Evolutionary conservation across 768 basidiomycete genomes (phyloP), one percentile per base, ranked within the genome.

Genomic region (Russula emetica): DNA sequence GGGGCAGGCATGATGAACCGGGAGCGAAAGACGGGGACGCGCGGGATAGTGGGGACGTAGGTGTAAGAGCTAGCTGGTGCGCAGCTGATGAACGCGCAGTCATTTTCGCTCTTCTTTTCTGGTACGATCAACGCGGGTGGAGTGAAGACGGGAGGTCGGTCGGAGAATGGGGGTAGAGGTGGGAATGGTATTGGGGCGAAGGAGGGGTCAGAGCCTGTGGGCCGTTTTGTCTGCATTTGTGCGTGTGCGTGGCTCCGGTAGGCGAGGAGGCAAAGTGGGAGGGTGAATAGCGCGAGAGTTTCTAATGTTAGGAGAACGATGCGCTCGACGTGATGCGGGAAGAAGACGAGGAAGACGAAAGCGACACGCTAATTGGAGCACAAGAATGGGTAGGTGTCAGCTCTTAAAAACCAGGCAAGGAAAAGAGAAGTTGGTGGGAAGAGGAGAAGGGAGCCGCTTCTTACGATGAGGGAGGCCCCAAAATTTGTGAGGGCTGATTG

Each of bases 211-310:
- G 53, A 8, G 8, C 10, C 7, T 7, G 3, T 24, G 30, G 22
- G 1, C 3, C 30, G 13, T 28, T 36, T 36, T 5, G 30, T n/a
- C 24, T 60, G 58, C 18, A 64, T 13, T 30, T 64, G 22, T 22
- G 26, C 8, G 47, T 64, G 22, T 30, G 28, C 5, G 54, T 64
- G 63, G 24, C 58, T 50, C 38, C 28, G 10, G 47, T 55, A 49
- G 6, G 20, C 54, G 20, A 64, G 30, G n/a, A 60, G 3, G 24
- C 45, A 64, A 26, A 64, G 11, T 6, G 63, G 58, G 13, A 50
- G 3, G 22, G 47, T 42, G 24, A 65, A 65, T n/a, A 57, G 26
- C 3, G 51, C 59, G 32, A 65, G n/a, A 10, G 42, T 14, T 38
- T 52, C 38, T 5, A 57, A 16, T 20, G 20, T 30, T 1, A 24